Conservation (phyloP, 768 basidiomycete species). For the Steccherinum ochraceum region DNA sequence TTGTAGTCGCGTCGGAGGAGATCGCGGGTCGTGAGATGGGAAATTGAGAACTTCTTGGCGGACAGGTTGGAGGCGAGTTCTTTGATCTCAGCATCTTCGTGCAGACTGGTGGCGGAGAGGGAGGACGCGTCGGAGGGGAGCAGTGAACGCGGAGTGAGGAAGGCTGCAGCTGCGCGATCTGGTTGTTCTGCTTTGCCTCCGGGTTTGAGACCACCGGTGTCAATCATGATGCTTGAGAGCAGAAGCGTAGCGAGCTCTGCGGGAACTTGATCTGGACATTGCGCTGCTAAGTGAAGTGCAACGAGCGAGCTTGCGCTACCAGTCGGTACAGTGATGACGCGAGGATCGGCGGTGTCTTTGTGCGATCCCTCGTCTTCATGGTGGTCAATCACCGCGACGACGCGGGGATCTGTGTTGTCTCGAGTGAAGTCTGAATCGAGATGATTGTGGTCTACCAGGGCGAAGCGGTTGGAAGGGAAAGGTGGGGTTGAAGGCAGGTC, state of each 20-base stretch:
- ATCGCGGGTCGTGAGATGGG: conserved; percentile 62
- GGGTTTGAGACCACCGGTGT: conserved; percentile 73
- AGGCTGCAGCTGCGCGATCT: conserved; percentile 59
- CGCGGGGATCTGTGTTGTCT: conserved; percentile 37
- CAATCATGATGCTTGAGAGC: conserved; percentile 75
- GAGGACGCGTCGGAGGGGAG: conserved; percentile 15
- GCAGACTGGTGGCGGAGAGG: conserved; percentile 24
- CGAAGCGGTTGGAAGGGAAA: conserved; percentile 55
- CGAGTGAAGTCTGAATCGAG: conserved; percentile 40
- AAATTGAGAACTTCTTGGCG: conserved; percentile 60
- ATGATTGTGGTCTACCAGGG: conserved; percentile 88
- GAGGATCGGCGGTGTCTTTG: conserved; percentile 51
- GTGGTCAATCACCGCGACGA: conserved; percentile 83
- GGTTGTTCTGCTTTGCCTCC: conserved; percentile 69
- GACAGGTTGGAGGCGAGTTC: conserved; percentile 42
- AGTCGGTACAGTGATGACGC: conserved; percentile 53
- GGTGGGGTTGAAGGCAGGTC: conserved; percentile 49
- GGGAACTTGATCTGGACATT: conserved; percentile 31
- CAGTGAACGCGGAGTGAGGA: conserved; percentile 57
- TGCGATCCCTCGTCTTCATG: conserved; percentile 81
- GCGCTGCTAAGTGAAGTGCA: conserved; percentile 31
- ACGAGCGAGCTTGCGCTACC: conserved; percentile 80
- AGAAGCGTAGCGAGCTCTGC: conserved; percentile 72
- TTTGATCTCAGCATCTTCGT: conserved; percentile 37
- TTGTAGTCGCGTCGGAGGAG: conserved; percentile 95